Conservation (phyloP, 1,284 basidiomycete genomes). For the Austroboletus niveus region DNA sequence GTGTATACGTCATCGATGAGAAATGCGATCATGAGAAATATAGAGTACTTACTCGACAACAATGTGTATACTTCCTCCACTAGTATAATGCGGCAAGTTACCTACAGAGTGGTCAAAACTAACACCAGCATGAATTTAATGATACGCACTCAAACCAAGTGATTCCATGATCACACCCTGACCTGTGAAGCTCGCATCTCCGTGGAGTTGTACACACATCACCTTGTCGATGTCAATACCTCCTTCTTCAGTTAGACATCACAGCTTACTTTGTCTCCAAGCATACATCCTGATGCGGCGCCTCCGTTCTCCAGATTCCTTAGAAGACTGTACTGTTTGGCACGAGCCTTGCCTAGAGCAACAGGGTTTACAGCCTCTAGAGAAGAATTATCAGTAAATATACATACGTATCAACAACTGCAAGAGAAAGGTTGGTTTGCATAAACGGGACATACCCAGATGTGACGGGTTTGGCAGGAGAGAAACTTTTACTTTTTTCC, state of each 20-base stretch:
- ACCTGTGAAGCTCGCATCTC: conserved; percentile 86
- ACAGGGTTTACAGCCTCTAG: conserved; percentile 84
- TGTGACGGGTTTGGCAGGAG: conserved; percentile 88
- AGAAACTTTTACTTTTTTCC: conserved; percentile 63
- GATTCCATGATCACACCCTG: conserved; percentile 91
- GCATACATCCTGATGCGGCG: conserved; percentile 53
- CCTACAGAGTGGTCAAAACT: conserved; percentile 40
- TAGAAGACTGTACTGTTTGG: conserved; percentile 85
- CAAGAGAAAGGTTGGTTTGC: neutral
- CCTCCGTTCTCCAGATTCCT: conserved; percentile 46
- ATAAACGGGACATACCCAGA: conserved; percentile 48
- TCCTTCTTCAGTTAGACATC: neutral
- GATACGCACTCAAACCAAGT: conserved; percentile 68
- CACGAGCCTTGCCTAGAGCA: conserved; percentile 85
- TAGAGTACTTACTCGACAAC: conserved; percentile 77
- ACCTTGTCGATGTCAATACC: conserved; percentile 37
- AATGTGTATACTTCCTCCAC: conserved; percentile 84
- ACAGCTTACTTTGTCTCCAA: conserved; percentile 62
- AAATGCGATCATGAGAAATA: conserved; percentile 51
- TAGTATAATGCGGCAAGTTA: conserved; percentile 85
- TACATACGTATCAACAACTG: neutral
- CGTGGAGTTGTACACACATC: conserved; percentile 87
- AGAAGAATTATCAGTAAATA: neutral
- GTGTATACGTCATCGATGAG: conserved; percentile 35
- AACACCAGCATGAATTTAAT: neutral